Evolutionary conservation across 352 stramenopile genomes (phyloP), one percentile per base, ranked within the genome.

Genomic region (Blastocystis sp.): DNA sequence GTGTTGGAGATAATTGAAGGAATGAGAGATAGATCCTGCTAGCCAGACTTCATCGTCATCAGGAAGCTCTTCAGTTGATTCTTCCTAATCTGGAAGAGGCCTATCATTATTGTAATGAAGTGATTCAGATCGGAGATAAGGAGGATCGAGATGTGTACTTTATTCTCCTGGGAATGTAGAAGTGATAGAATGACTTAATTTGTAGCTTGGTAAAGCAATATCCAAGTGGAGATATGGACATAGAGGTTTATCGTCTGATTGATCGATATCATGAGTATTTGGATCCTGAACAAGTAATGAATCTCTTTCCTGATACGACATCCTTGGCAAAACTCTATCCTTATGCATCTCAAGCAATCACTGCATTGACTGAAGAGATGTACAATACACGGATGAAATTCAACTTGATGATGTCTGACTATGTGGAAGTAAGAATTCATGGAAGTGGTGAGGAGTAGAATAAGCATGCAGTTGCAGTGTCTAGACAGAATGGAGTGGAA

Each of bases 361-460:
- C 37, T 42, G 49, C 43, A 16, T 39, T 54, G 43, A 80, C 69
- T 27, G 69, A 80, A 52, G 42, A 16, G n/a, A 59, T 80, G 43
- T 80, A 80, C 27, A 80, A 80, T 39, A 80, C 43, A 42, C 69
- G 69, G 12, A 80, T 80, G 69, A 80, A 80, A 35, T 80, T 35
- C 69, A 80, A 80, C 46, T 54, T 80, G 21, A 58, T 54, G 19
- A 80, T 80, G 69, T 80, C 69, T 9, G 69, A 80, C 19, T 80
- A 59, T 39, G 19, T 54, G n/a, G 43, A 80, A n/a, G 69, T 61
- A n/a, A 21, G 69, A 11, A n/a, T 9, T 29, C 0, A 12, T 43
- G 24, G 43, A 63, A 35, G 4, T 21, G 19, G 3, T 59, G 14
- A 59, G 21, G 6, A 7, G 42, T 59, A 80, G 69, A 80, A 80